Conservation (phyloP, 108 stramenopile genomes). For the Cyclotella atomus region DNA sequence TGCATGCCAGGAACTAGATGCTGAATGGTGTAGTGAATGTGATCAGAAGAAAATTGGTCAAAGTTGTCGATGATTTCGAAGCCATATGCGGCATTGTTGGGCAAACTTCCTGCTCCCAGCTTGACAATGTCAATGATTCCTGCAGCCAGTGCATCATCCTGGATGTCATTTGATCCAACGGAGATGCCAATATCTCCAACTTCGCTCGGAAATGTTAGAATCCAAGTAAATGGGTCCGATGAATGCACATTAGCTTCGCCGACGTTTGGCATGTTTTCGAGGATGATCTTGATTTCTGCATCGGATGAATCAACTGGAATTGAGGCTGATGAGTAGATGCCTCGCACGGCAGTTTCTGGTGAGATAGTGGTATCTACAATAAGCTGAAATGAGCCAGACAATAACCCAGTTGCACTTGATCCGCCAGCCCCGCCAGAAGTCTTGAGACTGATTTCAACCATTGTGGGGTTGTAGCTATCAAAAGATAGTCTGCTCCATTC, state of each 20-base stretch:
- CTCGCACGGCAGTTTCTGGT: constrained; percentile 19
- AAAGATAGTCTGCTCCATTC: constrained; percentile 60
- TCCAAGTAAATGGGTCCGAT: constrained; percentile 44
- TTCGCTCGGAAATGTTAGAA: constrained; percentile 69
- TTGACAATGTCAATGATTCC: constrained; percentile 30
- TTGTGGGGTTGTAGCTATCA: constrained; percentile 39
- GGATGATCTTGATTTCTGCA: constrained; percentile 55
- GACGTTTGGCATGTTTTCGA: constrained; percentile 80
- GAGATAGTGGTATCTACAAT: constrained; percentile 32
- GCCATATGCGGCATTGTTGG: constrained; percentile 44
- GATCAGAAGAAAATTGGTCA: constrained; percentile 13
- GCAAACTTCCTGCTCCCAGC: constrained; percentile 31
- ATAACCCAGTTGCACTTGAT: constrained; percentile 29
- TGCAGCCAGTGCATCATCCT: constrained; percentile 20
- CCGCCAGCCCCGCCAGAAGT: constrained; percentile 32
- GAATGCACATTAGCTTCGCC: constrained; percentile 70
- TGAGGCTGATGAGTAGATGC: constrained; percentile 34
- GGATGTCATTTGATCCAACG: constrained; percentile 24
- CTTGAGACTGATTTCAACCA: constrained; percentile 42
- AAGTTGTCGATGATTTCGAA: constrained; percentile 26
- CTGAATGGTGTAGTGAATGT: constrained; percentile 43
- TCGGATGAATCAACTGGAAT: constrained; percentile 47
- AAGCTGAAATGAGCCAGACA: constrained; percentile 46
- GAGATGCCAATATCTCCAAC: constrained; percentile 58
- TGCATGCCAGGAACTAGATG: constrained; percentile 56